A percentile compares a stretch with the other conserved stretches of the same genome.
Evolutionary conservation across 495 filamentous ascomycete species (phyloP).

Genomic region (Rhizodiscina lignyota): DNA sequence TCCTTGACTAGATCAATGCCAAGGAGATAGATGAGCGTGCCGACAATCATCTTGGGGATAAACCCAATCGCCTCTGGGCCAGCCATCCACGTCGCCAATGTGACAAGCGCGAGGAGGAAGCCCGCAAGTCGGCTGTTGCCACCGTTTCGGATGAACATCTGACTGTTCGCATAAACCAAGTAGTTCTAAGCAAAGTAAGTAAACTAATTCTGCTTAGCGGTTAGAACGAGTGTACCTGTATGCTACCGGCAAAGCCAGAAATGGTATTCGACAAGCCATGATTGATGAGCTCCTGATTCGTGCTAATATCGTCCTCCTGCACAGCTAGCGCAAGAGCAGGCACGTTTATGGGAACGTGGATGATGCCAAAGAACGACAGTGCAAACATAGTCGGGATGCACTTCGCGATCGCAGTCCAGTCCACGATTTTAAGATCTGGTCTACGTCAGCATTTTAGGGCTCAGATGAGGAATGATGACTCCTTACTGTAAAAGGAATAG

Average conservation of each 20-base stretch:
- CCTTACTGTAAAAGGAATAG: constrained; percentile 78
- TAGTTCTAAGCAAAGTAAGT: constrained; percentile 45
- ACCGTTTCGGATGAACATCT: constrained; percentile 86
- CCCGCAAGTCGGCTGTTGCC: constrained; percentile 77
- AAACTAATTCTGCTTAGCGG: not conserved
- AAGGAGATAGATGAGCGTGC: constrained; percentile 80
- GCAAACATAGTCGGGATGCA: constrained; percentile 93
- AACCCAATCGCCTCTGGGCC: constrained; percentile 81
- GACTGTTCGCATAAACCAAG: constrained; percentile 87
- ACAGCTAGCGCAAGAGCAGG: constrained; percentile 78
- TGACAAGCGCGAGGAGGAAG: constrained; percentile 66
- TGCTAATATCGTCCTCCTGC: constrained; percentile 77
- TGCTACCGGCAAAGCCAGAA: constrained; percentile 72
- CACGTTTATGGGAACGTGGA: constrained; percentile 96
- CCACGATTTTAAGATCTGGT: constrained; percentile 51
- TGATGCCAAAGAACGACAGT: constrained; percentile 88
- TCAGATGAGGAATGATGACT: not conserved
- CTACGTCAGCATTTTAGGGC: constrained; percentile 11
- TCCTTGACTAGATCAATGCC: constrained; percentile 82
- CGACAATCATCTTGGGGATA: constrained; percentile 94
- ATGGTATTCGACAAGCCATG: constrained; percentile 87
- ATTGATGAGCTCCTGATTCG: constrained; percentile 81
- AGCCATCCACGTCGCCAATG: constrained; percentile 62
- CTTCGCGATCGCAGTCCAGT: constrained; percentile 64
- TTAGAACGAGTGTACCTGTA: constrained; percentile 45